Evolutionary conservation across 345 rosid genomes (phyloP).

Genomic region (Arabidopsis thaliana): TAIR10.1 NC_003070.9:28292501-28293000

Average conservation of each 20-base stretch:
- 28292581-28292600: conserved; percentile 42
- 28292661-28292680: conserved; percentile 49
- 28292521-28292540: conserved; percentile 74
- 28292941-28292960: background rate
- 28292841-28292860: conserved; percentile 13
- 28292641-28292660: conserved; percentile 41
- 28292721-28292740: conserved; percentile 39
- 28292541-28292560: conserved; percentile 64
- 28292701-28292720: conserved; percentile 62
- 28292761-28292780: conserved; percentile 4
- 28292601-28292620: conserved; percentile 39
- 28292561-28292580: conserved; percentile 75
- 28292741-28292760: conserved; percentile 1
- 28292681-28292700: conserved; percentile 62
- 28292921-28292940: conserved; percentile 29
- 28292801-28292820: background rate
- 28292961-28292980: background rate
- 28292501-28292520: conserved; percentile 68
- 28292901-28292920: conserved; percentile 21
- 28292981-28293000: conserved; percentile 29
- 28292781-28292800: conserved; percentile 7
- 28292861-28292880: background rate
- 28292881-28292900: conserved; percentile 1
- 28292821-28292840: conserved; percentile 19
- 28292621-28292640: conserved; percentile 15